A percentile compares a stretch with the other conserved stretches of the same genome.
These are phyloP conservation scores for Pyricularia sp. DNA, from an alignment of 2,329 filamentous ascomycete species.

Conservation along the genomic window DNA sequence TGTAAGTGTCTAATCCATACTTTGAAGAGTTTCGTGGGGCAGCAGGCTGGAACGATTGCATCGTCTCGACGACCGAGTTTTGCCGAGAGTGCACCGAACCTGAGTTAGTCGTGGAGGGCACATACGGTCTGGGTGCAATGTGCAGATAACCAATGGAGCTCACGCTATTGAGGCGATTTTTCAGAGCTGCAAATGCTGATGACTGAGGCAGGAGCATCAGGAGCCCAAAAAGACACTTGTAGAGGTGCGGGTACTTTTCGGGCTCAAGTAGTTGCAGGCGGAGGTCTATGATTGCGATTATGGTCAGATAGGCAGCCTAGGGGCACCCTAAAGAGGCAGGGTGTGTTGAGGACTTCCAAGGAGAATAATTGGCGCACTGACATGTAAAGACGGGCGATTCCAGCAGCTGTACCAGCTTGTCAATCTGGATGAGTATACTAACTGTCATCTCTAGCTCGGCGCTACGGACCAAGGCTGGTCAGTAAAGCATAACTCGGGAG, in stretches of 20 bases:
- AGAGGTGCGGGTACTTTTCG: conserved; percentile 87
- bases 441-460: conserved; percentile 98
- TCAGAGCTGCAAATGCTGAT: conserved; percentile 90
- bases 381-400: conserved; percentile 98
- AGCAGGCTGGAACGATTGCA: conserved; percentile 14
- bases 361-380: conserved; percentile 32
- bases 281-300: conserved; percentile 52
- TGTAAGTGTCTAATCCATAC: conserved; percentile 20
- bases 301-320: conserved; percentile 1
- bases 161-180: conserved; percentile 93
- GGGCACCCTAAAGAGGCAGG: not conserved
- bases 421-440: conserved; percentile 96
- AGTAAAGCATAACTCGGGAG: not conserved
- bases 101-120: conserved; percentile 16
- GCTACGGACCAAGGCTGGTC: conserved; percentile 34
- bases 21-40: conserved; percentile 7
- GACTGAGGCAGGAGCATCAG: conserved; percentile 98
- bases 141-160: conserved; percentile 95
- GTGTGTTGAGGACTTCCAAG: not conserved
- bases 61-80: conserved; percentile 22
- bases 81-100: conserved; percentile 16
- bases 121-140: conserved; percentile 68
- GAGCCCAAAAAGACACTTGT: conserved; percentile 95
- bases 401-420: conserved; percentile 92
- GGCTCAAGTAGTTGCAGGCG: conserved; percentile 91